Evolutionary conservation across 2,329 filamentous ascomycete species (phyloP).

Genomic region (Claviceps sp.): DNA sequence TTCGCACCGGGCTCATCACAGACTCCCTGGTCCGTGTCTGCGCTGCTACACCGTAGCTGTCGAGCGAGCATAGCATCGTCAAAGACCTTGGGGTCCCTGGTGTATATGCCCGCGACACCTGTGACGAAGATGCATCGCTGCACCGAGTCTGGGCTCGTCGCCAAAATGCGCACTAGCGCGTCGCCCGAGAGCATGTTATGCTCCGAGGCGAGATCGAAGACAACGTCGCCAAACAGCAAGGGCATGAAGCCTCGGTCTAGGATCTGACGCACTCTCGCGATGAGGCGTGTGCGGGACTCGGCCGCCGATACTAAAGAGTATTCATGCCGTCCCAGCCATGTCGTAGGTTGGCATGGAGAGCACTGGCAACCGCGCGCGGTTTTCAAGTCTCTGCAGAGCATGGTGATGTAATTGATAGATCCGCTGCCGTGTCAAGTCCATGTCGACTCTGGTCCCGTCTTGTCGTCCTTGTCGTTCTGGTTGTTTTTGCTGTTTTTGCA

Average conservation of each 20-base stretch:
- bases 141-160: background rate
- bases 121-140: slow-evolving; percentile 4
- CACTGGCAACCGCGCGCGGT: background rate
- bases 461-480: background rate
- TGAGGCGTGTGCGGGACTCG: background rate
- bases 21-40: background rate
- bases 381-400: background rate
- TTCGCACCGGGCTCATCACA: background rate
- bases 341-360: slow-evolving; percentile 2
- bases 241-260: slow-evolving; percentile 1
- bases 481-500: background rate
- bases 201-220: background rate
- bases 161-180: slow-evolving; percentile 1
- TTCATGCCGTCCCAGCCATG: background rate
- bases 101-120: slow-evolving; percentile 2
- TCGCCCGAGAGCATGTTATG: slow-evolving; percentile 2
- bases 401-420: slow-evolving; percentile 1
- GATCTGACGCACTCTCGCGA: background rate
- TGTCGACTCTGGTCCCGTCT: background rate
- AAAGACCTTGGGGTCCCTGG: background rate
- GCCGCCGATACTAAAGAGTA: background rate
- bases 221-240: slow-evolving; percentile 1
- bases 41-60: background rate
- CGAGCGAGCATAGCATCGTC: background rate
- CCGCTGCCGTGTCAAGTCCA: slow-evolving; percentile 1